Base-by-base conservation (phyloP, 2,329 filamentous ascomycete genomes). In the Diplodia seriata region DNA sequence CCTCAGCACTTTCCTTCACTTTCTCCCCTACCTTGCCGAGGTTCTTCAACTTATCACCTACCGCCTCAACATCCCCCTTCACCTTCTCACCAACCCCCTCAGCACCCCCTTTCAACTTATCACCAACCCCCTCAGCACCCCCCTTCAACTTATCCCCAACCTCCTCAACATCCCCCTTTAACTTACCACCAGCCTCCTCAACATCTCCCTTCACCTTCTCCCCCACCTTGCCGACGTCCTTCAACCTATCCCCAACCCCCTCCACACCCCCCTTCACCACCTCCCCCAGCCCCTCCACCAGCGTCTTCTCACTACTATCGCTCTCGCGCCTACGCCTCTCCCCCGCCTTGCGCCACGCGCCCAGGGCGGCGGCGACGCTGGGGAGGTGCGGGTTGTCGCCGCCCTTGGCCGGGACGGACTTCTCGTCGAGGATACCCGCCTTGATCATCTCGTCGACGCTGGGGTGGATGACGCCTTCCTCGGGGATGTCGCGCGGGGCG, bases 401-500 rank as follows among this genome's bases (percentile, higher is more conserved):
- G 4, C 63, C 51, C 11, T 47, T 56, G 1, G 33, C 18, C 1
- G 63, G 63, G 29, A 76, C 43, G 1, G 56, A 68, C 4, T 9
- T 33, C 2, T 15, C 15, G 7, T 57, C 33, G n/a, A 70, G 56
- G 38, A 69, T 59, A 18, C 65, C 68, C n/a, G 69, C 68, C n/a
- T 68, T 53, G 57, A 61, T 62, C 65, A 70, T 68, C 20, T 47
- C 68, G n/a, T 40, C 1, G 5, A 79, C 76, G 26, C 72, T 76
- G 6, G 59, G 55, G 66, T 80, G 77, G 31, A 80, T 73, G 20
- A 66, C 66, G 9, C 76, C 77, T 26, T 74, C 72, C 3, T 49
- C 26, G 7, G 78, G 77, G 26, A 79, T 73, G 66, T 80, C 78
- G 53, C 78, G 71, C 4, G 70, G 54, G 3, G 77, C 72, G 1